Base-by-base conservation (phyloP, 257 asterid species). In the Orobanche coerulescens region DNA sequence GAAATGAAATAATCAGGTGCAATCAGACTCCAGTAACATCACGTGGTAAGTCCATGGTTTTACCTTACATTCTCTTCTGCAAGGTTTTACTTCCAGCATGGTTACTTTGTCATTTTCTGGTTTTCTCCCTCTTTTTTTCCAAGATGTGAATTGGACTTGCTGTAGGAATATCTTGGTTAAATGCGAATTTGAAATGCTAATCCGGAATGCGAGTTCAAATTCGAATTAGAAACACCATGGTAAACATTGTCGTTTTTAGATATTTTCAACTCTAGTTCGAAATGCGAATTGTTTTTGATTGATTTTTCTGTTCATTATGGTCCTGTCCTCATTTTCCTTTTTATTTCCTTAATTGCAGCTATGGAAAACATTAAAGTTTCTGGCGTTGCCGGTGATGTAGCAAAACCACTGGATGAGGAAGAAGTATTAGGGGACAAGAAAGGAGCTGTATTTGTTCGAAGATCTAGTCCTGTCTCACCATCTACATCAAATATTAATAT, bases 391-490 rank as follows among this genome's bases (percentile, higher is more conserved):
- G 31, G 24, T 68, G 80, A 75, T 67, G 74, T 58, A 64, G 67
- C 46, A 7, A 72, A 71, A 71, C 65, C 62, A 49, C 62, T 66
- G 49, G 72, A 58, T 24, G 65, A 73, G 39, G 79, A 72, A 65
- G 75, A 81, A 66, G 64, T 39, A 51, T 40, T 61, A 72, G 72
- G 62, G 64, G 67, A 64, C 36, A 72, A 66, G 61, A 70, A 70
- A 66, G 76, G 69, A 70, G 64, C 39, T 40, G 64, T 9, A 14
- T 26, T 14, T 37, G 61, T 53, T 70, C 76, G 73, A 74, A 74
- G 71, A 78, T 49, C 84, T 60, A 68, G 71, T 70, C 72, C 85
- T 22, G 62, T 68, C 64, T 75, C 87, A 58, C 85, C 79, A 56
- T 58, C 75, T 26, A 66, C 70, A 58, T 62, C 87, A 57, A 71